Conservation (phyloP, 345 rosid genomes). For the Aquilaria yunnanensis region DNA sequence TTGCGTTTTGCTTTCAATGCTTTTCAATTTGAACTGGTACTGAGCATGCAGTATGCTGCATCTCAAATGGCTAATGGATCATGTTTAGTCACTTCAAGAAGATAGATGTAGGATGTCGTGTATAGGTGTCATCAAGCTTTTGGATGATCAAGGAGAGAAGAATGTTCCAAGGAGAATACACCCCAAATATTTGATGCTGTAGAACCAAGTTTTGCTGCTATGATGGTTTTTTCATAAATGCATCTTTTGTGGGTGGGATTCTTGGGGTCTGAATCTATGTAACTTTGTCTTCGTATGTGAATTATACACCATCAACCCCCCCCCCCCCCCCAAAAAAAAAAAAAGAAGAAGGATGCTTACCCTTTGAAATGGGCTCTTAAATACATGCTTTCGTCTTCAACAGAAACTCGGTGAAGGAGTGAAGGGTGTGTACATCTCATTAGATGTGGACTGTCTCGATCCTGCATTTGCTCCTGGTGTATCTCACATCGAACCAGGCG, state of each 20-base stretch:
- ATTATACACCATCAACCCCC: no score
- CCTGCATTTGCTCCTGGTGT: conserved; percentile 99
- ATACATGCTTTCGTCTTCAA: neutral
- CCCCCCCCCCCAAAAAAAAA: no score
- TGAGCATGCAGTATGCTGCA: conserved; percentile 25
- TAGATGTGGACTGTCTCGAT: conserved; percentile 94
- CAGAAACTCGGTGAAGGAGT: conserved; percentile 98
- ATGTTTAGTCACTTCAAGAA: conserved; percentile 31
- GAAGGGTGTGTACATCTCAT: conserved; percentile 84
- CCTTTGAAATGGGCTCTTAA: no score
- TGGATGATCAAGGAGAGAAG: neutral
- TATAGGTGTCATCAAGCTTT: neutral
- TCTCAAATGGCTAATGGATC: conserved; percentile 31
- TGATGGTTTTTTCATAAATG: neutral
- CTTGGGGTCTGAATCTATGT: no score
- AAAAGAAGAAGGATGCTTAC: no score
- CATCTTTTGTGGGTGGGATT: no score
- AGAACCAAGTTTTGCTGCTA: neutral
- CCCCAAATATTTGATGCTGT: conserved; percentile 1
- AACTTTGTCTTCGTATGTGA: no score
- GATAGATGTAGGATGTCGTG: conserved; percentile 22
- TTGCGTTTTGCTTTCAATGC: conserved; percentile 28
- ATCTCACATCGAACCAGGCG: conserved; percentile 97
- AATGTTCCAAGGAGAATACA: neutral
- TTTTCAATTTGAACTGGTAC: conserved; percentile 24